Conservation (phyloP, 2,329 filamentous ascomycete species). For the Phyllosticta citriasiana region DNA sequence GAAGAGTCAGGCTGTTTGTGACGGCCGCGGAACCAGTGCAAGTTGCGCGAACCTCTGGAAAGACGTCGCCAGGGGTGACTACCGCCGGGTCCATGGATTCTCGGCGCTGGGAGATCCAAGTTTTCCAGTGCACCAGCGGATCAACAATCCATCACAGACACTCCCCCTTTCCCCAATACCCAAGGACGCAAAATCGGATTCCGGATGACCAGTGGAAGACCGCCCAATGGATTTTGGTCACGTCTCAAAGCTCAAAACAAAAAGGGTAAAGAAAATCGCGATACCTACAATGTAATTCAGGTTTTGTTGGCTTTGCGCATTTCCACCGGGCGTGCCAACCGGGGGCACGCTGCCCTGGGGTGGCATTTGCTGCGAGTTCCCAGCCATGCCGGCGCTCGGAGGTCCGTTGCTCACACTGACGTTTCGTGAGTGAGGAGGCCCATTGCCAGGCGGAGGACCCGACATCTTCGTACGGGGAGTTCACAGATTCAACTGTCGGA, state of each 20-base stretch:
- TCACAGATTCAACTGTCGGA: neutral
- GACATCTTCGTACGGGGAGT: conserved; percentile 19
- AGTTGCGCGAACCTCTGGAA: too few species aligned
- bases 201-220: too few species aligned
- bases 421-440: conserved; percentile 21
- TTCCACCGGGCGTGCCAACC: conserved; percentile 34
- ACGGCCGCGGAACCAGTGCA: too few species aligned
- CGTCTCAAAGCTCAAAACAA: neutral
- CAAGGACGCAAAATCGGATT: too few species aligned
- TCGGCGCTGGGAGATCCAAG: too few species aligned
- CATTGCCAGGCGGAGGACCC: conserved; percentile 25
- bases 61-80: too few species aligned
- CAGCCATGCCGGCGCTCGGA: conserved; percentile 27
- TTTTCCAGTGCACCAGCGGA: too few species aligned
- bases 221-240: too few species aligned
- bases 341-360: conserved; percentile 40
- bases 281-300: conserved; percentile 85
- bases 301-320: conserved; percentile 68
- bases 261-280: conserved; percentile 1
- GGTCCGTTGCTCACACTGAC: conserved; percentile 35
- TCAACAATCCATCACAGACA: too few species aligned
- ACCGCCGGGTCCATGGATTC: too few species aligned
- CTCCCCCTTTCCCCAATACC: too few species aligned
- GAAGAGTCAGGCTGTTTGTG: too few species aligned
- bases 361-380: conserved; percentile 34